phyloP scores from a whole-genome alignment of 2,329 filamentous ascomycete species.

The Neocatenulostroma microsporum region DNA sequence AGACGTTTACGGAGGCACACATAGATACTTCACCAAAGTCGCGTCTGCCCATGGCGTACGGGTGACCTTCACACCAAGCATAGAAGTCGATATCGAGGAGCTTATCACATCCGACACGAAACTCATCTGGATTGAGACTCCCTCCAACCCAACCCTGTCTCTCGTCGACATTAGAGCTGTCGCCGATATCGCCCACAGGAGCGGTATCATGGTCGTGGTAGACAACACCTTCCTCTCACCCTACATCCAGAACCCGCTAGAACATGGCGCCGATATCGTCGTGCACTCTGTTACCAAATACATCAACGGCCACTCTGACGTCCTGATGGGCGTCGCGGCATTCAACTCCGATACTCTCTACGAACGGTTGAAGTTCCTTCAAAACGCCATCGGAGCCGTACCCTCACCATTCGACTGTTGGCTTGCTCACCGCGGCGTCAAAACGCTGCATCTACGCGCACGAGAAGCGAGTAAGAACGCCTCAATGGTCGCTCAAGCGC shows the following conservation, averaged over 20 bases:
- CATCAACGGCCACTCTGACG: constrained; percentile 94
- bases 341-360: constrained; percentile 81
- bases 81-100: constrained; percentile 76
- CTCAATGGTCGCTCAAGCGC: constrained; percentile 62
- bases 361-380: constrained; percentile 74
- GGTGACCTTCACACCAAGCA: constrained; percentile 88
- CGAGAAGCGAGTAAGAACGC: constrained; percentile 80
- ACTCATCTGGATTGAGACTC: constrained; percentile 93
- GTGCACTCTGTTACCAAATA: constrained; percentile 98
- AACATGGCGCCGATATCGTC: constrained; percentile 92
- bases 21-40: constrained; percentile 98
- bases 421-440: constrained; percentile 93
- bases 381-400: constrained; percentile 94
- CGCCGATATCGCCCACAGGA: constrained; percentile 70
- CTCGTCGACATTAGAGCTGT: constrained; percentile 90
- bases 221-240: constrained; percentile 98
- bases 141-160: constrained; percentile 87
- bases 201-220: constrained; percentile 91
- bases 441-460: constrained; percentile 90
- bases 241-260: constrained; percentile 92
- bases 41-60: constrained; percentile 88
- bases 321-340: constrained; percentile 94
- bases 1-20: constrained; percentile 95
- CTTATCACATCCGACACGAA: constrained; percentile 86
- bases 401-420: constrained; percentile 94